These are phyloP conservation scores for Myriangium duriaei DNA, from an alignment of 2,329 filamentous ascomycete species.

Conservation along the genomic window DNA sequence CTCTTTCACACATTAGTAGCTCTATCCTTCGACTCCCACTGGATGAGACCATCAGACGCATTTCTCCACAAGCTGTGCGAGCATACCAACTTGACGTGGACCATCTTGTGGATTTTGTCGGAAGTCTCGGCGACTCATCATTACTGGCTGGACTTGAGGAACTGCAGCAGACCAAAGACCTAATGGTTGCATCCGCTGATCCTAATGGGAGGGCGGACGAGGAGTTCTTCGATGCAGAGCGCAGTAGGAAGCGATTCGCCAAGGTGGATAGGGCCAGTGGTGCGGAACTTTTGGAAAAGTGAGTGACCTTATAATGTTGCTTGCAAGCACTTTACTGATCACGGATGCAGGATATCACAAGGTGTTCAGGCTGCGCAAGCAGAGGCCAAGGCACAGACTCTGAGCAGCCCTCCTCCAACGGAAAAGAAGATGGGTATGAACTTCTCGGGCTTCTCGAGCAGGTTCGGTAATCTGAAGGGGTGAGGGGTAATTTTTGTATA, in stretches of 20 bases:
- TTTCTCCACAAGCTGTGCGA: slow-evolving; percentile 74
- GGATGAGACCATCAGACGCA: slow-evolving; percentile 64
- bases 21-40: slow-evolving; percentile 48
- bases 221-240: slow-evolving; percentile 88
- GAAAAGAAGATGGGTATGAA: slow-evolving; percentile 11
- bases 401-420: slow-evolving; percentile 8
- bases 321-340: no score
- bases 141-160: slow-evolving; percentile 83
- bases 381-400: slow-evolving; percentile 9
- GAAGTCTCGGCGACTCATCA: slow-evolving; percentile 68
- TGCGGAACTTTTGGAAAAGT: slow-evolving; percentile 85
- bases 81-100: slow-evolving; percentile 72
- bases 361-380: slow-evolving; percentile 13
- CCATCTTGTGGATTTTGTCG: slow-evolving; percentile 77
- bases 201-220: slow-evolving; percentile 43
- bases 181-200: slow-evolving; percentile 52
- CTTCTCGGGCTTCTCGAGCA: slow-evolving; percentile 12
- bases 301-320: no score
- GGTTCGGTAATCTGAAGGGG: slow-evolving; percentile 11
- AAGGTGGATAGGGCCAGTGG: slow-evolving; percentile 87
- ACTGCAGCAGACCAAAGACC: slow-evolving; percentile 77
- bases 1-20: slow-evolving; percentile 76
- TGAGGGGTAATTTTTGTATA: no score
- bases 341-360: slow-evolving; percentile 18
- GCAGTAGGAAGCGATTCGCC: slow-evolving; percentile 84